Evolutionary conservation across 441 rosid genomes (phyloP).

Genomic region (Bruguiera hainesii): DNA sequence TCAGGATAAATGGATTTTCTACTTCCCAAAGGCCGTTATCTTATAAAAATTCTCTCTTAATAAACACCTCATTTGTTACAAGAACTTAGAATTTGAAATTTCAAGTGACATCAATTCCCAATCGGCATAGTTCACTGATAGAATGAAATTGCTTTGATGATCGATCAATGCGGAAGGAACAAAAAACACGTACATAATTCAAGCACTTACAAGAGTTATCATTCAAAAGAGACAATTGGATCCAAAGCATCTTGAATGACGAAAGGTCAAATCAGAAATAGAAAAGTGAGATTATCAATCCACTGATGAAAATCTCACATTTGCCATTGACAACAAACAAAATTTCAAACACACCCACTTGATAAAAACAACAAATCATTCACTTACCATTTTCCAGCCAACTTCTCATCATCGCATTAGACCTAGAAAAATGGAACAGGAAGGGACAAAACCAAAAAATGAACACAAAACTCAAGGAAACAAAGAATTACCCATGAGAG

Average conservation of each 20-base stretch:
- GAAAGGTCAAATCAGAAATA: not conserved
- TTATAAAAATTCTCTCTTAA: not conserved
- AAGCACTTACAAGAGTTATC: not conserved
- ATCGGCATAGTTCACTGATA: no score
- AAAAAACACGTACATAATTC: no score
- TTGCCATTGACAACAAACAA: not conserved
- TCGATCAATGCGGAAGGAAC: no score
- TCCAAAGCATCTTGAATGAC: not conserved
- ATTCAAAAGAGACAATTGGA: no score
- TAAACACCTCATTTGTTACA: not conserved
- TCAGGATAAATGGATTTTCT: not conserved
- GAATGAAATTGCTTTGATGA: no score
- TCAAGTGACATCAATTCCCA: no score
- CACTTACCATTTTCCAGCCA: not conserved
- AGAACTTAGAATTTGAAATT: not conserved
- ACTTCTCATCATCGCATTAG: not conserved
- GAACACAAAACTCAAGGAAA: constrained; percentile 3
- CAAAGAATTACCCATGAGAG: constrained; percentile 72
- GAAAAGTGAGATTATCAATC: not conserved
- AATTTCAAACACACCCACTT: constrained; percentile 9
- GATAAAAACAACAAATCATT: not conserved
- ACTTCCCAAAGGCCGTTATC: not conserved
- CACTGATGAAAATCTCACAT: not conserved
- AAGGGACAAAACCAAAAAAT: constrained; percentile 8
- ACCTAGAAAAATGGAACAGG: constrained; percentile 8